Conservation (phyloP, 1,284 basidiomycete genomes). For the Cystobasidiaceae sp. region DNA sequence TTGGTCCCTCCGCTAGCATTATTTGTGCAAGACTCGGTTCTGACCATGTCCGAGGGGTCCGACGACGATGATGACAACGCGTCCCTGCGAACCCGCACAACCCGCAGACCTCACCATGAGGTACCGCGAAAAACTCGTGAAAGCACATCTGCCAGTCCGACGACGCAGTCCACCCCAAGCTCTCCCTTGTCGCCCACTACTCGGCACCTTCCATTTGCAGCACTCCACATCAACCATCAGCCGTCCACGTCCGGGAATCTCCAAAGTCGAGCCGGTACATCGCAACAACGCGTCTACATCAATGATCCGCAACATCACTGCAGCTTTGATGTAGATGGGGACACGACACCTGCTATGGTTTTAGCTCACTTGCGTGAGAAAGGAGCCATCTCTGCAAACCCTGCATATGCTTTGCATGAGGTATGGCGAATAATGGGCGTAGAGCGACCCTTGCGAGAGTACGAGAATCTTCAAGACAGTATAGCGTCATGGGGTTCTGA, state of each 20-base stretch:
- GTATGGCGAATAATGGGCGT: constrained; percentile 24
- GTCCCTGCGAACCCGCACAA: constrained; percentile 6
- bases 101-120: background rate
- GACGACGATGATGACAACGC: constrained; percentile 14
- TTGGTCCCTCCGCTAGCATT: constrained; percentile 23
- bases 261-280: background rate
- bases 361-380: constrained; percentile 11
- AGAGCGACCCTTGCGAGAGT: constrained; percentile 77
- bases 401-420: constrained; percentile 16
- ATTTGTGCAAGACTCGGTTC: constrained; percentile 30
- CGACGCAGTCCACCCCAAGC: background rate
- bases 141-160: background rate
- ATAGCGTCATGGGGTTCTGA: constrained; percentile 56
- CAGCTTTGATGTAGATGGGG: constrained; percentile 21
- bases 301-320: constrained; percentile 27
- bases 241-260: background rate
- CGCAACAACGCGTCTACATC: constrained; percentile 24
- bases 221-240: background rate
- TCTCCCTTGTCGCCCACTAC: constrained; percentile 8
- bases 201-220: background rate
- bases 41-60: constrained; percentile 29
- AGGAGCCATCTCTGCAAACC: constrained; percentile 13
- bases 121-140: background rate
- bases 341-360: constrained; percentile 7
- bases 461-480: constrained; percentile 58